Evolutionary conservation across 169 alveolate genomes (phyloP), one percentile per base, ranked within the genome.

Genomic region (Plasmodium gallinaceum): DNA sequence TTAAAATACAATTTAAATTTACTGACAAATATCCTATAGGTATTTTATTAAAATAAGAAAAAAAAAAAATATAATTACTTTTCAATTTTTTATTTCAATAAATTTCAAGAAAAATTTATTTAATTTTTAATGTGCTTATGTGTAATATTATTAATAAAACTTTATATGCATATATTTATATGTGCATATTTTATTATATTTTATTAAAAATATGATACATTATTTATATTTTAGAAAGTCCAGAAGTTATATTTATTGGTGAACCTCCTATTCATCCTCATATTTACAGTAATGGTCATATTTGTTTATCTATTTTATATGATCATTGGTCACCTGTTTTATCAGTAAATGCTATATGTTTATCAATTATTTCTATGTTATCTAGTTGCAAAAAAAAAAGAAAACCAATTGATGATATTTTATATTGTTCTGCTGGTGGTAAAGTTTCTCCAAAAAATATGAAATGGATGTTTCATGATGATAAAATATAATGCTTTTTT

Each of bases 181-280:
- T 32, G 22, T 26, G 18, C 7, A 48, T 48, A 6, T 18, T 48
- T 37, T 22, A 32, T 16, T 45, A 26, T 12, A 16, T 32, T 32
- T 2, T 72, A 37, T 60, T 32, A 88, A 26, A 46, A 60, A 75
- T 74, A 43, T 52, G 2, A 8, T 61, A 2, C 4, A 32, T 32
- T 2, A 54, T 54, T 37, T 74, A 7, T 51, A 97, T 97, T 46
- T 92, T 95, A 51, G 98, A 97, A 74, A 92, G 98, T 72, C 98
- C 98, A 16, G 98, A 97, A 93, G 98, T 92, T 8, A 93, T 95
- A 18, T 97, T 97, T 80, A 92, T 95, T 10, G 98, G 97, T 0
- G 93, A 90, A 43, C 93, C 96, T 42, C 99, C 99, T 20, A 96
- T 95, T 12, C 99, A 97, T 71, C 98, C 97, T n/a, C 99, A 97